A percentile compares a stretch with the other conserved stretches of the same genome.
phyloP scores from a whole-genome alignment of 106 monocot genomes.

The Dioscorea alata region DNA sequence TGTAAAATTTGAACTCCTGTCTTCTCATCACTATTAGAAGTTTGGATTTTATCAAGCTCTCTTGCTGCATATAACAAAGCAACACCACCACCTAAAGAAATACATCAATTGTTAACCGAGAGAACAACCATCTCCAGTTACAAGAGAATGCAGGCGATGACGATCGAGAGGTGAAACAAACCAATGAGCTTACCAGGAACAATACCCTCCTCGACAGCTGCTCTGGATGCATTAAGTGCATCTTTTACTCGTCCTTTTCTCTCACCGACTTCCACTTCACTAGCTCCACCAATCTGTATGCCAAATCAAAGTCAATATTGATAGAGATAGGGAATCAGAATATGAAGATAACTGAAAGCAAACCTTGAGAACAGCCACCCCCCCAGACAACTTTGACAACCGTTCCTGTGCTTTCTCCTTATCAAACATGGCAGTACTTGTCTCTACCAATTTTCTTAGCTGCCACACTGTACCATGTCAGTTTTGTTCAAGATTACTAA shows the following conservation, averaged over 20 bases:
- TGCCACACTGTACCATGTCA: conserved; percentile 11
- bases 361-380: conserved; percentile 91
- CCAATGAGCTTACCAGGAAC: conserved; percentile 45
- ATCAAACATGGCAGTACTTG: conserved; percentile 81
- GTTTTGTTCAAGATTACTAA: too few species aligned
- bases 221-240: conserved; percentile 81
- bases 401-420: conserved; percentile 93
- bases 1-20: conserved; percentile 74
- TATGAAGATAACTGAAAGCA: not conserved
- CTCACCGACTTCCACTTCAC: conserved; percentile 86
- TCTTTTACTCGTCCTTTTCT: conserved; percentile 85
- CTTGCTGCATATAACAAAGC: conserved; percentile 67
- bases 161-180: not conserved
- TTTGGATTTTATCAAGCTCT: conserved; percentile 59
- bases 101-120: not conserved
- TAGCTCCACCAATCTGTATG: conserved; percentile 81
- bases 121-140: not conserved
- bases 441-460: conserved; percentile 56
- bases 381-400: conserved; percentile 84
- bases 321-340: not conserved
- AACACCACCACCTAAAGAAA: conserved; percentile 75
- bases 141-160: not conserved
- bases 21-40: conserved; percentile 69
- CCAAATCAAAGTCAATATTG: too few species aligned
- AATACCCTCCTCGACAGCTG: conserved; percentile 88